These are phyloP conservation scores for Cryptosporidium viatorum DNA, from an alignment of 169 alveolate genomes.

Conservation along the genomic window DNA sequence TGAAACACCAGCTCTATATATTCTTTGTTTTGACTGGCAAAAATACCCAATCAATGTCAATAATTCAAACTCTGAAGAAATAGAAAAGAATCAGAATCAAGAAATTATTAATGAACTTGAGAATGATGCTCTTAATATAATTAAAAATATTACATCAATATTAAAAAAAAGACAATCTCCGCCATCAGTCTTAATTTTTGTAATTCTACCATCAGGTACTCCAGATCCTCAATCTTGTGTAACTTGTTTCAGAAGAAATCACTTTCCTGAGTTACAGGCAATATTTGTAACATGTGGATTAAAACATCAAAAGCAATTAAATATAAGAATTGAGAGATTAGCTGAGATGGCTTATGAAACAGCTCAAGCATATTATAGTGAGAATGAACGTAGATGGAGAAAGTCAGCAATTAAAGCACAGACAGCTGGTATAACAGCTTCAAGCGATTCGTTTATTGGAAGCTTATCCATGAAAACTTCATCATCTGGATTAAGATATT, in stretches of 20 bases:
- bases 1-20: conserved; percentile 72
- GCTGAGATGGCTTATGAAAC: conserved; percentile 74
- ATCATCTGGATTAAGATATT: conserved; percentile 32
- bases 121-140: conserved; percentile 35
- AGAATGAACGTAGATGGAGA: conserved; percentile 73
- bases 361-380: conserved; percentile 62
- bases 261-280: conserved; percentile 67
- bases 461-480: conserved; percentile 25
- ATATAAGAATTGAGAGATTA: conserved; percentile 58
- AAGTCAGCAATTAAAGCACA: conserved; percentile 71
- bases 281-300: conserved; percentile 69
- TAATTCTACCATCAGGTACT: conserved; percentile 65
- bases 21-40: conserved; percentile 68
- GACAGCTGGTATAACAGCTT: conserved; percentile 51
- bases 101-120: conserved; percentile 36
- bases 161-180: conserved; percentile 65
- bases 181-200: conserved; percentile 67
- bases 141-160: conserved; percentile 14
- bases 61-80: neutral
- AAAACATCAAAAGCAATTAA: conserved; percentile 57
- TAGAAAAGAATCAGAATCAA: neutral
- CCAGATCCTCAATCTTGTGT: conserved; percentile 73
- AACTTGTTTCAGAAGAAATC: conserved; percentile 59
- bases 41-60: conserved; percentile 7
- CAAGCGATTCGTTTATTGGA: conserved; percentile 17